Conservation (phyloP, 1,284 basidiomycete species). For the Dichomitus squalens region DNA sequence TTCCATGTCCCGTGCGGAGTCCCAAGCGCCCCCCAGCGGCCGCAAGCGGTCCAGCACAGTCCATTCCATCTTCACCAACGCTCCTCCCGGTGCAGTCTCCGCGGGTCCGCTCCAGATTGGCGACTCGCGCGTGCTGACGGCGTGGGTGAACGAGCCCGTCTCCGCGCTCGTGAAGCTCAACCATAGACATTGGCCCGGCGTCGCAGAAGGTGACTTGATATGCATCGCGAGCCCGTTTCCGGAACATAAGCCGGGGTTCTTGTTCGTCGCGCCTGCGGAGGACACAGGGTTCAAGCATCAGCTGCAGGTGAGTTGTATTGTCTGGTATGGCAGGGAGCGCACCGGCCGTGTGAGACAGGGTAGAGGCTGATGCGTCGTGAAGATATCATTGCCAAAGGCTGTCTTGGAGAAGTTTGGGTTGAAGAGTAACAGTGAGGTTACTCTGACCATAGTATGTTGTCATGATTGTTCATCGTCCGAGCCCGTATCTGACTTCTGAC, state of each 20-base stretch:
- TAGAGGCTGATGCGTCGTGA: background rate
- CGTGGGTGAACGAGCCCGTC: slow-evolving; percentile 77
- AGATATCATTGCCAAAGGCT: slow-evolving; percentile 76
- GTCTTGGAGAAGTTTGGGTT: slow-evolving; percentile 71
- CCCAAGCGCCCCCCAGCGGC: slow-evolving; percentile 48
- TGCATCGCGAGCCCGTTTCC: slow-evolving; percentile 50
- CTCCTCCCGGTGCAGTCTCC: slow-evolving; percentile 11
- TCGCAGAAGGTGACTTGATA: slow-evolving; percentile 71
- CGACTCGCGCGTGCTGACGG: slow-evolving; percentile 60
- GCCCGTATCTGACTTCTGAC: background rate
- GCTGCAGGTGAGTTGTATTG: slow-evolving; percentile 52
- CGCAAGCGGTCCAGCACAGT: slow-evolving; percentile 74
- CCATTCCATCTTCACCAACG: slow-evolving; percentile 56
- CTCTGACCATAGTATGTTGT: slow-evolving; percentile 59
- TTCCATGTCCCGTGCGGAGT: slow-evolving; percentile 56
- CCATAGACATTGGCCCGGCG: slow-evolving; percentile 73
- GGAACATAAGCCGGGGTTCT: slow-evolving; percentile 51
- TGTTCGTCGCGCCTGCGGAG: slow-evolving; percentile 67
- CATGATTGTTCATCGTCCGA: background rate
- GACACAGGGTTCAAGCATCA: slow-evolving; percentile 62
- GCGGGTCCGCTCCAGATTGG: slow-evolving; percentile 57
- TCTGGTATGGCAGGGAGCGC: background rate
- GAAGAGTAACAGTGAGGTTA: slow-evolving; percentile 71
- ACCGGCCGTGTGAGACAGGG: background rate
- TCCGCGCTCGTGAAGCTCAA: slow-evolving; percentile 61